Conservation (phyloP, 805 yeast species). For the Lachancea sp. region DNA sequence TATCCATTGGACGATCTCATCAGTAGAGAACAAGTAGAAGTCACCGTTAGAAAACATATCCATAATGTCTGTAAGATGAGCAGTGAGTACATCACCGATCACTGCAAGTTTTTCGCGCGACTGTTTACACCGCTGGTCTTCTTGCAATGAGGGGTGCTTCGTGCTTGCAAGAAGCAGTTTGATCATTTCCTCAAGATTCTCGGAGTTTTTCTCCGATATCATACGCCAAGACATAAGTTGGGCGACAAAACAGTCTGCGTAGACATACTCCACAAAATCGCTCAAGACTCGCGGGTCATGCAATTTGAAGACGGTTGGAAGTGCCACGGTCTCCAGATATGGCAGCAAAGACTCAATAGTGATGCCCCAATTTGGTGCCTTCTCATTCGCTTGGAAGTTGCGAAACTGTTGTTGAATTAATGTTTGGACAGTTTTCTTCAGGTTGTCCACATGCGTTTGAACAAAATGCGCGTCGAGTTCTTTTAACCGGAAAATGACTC, state of each 20-base stretch:
- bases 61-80: conserved; percentile 39
- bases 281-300: conserved; percentile 12
- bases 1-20: conserved; percentile 34
- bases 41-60: conserved; percentile 37
- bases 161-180: conserved; percentile 22
- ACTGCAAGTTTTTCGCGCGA: conserved; percentile 24
- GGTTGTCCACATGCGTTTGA: conserved; percentile 15
- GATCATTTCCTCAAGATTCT: conserved; percentile 25
- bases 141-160: conserved; percentile 18
- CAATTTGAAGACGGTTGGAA: conserved; percentile 14
- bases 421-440: conserved; percentile 13
- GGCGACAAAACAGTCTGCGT: conserved; percentile 17
- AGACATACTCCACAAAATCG: conserved; percentile 18
- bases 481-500: conserved; percentile 14
- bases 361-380: conserved; percentile 19
- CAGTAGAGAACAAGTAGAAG: conserved; percentile 34
- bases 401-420: conserved; percentile 16
- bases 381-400: conserved; percentile 19
- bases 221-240: conserved; percentile 26
- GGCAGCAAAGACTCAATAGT: conserved; percentile 21
- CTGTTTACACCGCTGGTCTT: conserved; percentile 20
- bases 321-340: conserved; percentile 14
- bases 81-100: conserved; percentile 24
- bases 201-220: conserved; percentile 30
- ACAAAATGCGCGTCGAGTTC: conserved; percentile 21